Evolutionary conservation across 148 eudicot genomes (phyloP), one percentile per base, ranked within the genome.

Genomic region (Tetragonia tetragonoides): DNA sequence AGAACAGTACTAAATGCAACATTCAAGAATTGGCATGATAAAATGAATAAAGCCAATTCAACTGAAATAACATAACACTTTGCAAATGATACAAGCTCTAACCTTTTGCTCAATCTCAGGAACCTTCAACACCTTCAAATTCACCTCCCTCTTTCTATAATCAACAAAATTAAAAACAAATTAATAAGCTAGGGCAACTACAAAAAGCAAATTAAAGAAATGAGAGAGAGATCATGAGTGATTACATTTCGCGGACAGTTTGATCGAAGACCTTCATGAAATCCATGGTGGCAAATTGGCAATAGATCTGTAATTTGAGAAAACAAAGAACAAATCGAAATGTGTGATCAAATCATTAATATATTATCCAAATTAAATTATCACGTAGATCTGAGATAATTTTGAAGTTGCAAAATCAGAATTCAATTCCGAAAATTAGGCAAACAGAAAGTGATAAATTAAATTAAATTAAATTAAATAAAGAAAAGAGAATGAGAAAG

Each of bases 51-150:
- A 65, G 24, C 37, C 12, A n/a, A 21, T 7, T 61, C 8, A 10
- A 56, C 16, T 7, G 38, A 11, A 59, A 17, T 1, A 40, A 68
- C 44, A 51, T 21, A 23, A 3, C 6, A 23, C 3, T n/a, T 10
- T 16, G 39, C 49, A 54, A 59, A 74, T 38, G 1, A 70, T 12
- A 66, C 34, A 21, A 24, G 7, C 10, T 56, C 68, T 73, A 82
- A 95, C 99, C 99, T 91, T 93, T 74, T 91, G 99, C 75, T 95
- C 99, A 73, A 95, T 91, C 92, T 95, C 99, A n/a, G 99, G 99
- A 75, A 95, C 94, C 89, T 95, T 93, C 97, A 95, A 89, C 49
- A 95, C 99, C 83, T 95, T 95, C 94, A 95, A 87, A 87, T 95
- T 95, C 59, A 95, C 97, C 92, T 95, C 99, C 78, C 97, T 84